These are phyloP conservation scores for Phytophthora boehmeriae DNA, from an alignment of 352 stramenopile species.

Conservation along the genomic window DNA sequence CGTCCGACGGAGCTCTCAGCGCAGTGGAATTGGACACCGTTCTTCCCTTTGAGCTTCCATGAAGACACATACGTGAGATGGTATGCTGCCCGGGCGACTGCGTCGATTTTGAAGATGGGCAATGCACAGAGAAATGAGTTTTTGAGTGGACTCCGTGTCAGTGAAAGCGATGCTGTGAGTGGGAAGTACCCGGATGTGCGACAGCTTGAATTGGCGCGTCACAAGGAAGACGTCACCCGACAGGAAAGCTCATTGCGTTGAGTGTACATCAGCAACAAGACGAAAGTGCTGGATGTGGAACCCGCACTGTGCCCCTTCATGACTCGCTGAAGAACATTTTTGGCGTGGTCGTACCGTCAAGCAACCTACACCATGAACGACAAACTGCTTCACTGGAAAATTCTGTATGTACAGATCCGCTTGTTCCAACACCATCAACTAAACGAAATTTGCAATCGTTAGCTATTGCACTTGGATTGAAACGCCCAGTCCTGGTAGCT, in stretches of 20 bases:
- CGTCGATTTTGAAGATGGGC: slow-evolving; percentile 69
- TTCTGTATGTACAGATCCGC: slow-evolving; percentile 16
- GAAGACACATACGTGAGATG: slow-evolving; percentile 61
- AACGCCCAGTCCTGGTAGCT: slow-evolving; percentile 77
- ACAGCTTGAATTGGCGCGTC: slow-evolving; percentile 67
- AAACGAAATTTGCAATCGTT: slow-evolving; percentile 80
- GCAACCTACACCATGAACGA: slow-evolving; percentile 40
- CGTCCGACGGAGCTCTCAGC: slow-evolving; percentile 56
- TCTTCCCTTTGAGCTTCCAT: slow-evolving; percentile 84
- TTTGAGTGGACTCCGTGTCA: slow-evolving; percentile 52
- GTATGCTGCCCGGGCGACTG: slow-evolving; percentile 66
- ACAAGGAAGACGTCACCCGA: slow-evolving; percentile 43
- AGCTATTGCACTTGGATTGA: slow-evolving; percentile 81
- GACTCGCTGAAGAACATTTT: slow-evolving; percentile 83
- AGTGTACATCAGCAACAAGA: slow-evolving; percentile 33
- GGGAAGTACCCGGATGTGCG: slow-evolving; percentile 40
- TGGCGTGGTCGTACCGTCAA: slow-evolving; percentile 78
- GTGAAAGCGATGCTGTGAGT: slow-evolving; percentile 52
- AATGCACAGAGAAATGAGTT: slow-evolving; percentile 75
- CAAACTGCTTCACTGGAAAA: slow-evolving; percentile 8
- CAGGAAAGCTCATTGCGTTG: slow-evolving; percentile 60
- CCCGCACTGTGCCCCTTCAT: slow-evolving; percentile 53
- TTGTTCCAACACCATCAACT: slow-evolving; percentile 77
- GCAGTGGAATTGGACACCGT: slow-evolving; percentile 84
- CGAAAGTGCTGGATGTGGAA: slow-evolving; percentile 2